Evolutionary conservation across 2,329 filamentous ascomycete species (phyloP), one percentile per base, ranked within the genome.

Genomic region (Aureobasidium leucospermi): DNA sequence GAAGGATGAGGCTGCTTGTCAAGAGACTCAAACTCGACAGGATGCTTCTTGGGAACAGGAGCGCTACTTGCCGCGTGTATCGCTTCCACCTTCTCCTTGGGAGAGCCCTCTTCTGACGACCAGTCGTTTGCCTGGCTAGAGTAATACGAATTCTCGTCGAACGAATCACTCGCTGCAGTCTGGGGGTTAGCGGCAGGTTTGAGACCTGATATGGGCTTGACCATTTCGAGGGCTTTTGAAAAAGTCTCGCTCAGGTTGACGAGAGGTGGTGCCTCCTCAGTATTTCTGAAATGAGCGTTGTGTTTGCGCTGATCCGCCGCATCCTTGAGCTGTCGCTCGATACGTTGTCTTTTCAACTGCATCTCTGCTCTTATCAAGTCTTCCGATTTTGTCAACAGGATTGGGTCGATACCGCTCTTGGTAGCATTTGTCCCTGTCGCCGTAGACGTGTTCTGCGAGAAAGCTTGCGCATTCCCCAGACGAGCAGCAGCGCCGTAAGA

Each of bases 81-180:
- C 31, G 39, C 32, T 29, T 56, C 53, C 38, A n/a, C 31, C 10
- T 15, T 57, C 69, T 41, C 41, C 45, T 51, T 45, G 1, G 48
- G 32, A 8, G 63, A 60, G 64, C 65, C 67, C 60, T 75, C 72
- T 63, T 80, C 78, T 70, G 82, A 78, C 70, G 83, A 75, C 64
- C 91, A 96, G 72, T 92, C 89, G 64, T 70, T 65, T 64, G 82
- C 83, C 76, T 88, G 89, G 75, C 92, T 96, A 65, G 93, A 96
- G 79, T 97, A 96, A 74, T 96, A 96, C 42, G 91, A 94, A 70
- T 95, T 91, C 72, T 95, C 88, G 75, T 96, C 91, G 76, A 91
- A 89, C 38, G 90, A 94, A 73, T 93, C 89, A 81, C 81, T 88
- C 69, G 82, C 81, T 72, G 85, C 84, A 69, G 79, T 79, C 73